Base-by-base conservation (phyloP, 1,284 basidiomycete species). In the Cutaneotrichosporon dermatis region DNA sequence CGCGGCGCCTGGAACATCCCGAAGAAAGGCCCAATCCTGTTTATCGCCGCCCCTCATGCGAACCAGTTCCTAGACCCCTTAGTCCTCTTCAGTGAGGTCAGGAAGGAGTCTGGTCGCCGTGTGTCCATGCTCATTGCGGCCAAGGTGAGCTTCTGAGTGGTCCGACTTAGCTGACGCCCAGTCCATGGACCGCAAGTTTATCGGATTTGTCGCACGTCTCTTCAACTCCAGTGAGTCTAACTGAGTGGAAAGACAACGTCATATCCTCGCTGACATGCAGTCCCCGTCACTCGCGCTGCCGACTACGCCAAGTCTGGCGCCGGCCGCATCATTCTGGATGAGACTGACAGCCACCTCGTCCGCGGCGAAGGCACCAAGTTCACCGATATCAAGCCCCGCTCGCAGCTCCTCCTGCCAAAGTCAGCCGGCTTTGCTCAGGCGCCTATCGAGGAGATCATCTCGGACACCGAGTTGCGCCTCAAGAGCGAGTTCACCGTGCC, bases 11-110 rank as follows among this genome's bases (percentile, higher is more conserved):
- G 90, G 83, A 90, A 97, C 72, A 92, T 99, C 55, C 96, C 96
- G 40, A 83, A 83, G 61, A 84, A 91, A 64, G 96, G 93, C 0
- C 91, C 96, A 6, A 86, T 98, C 66, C 93, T 99, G 71, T 97
- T 99, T 79, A 95, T 96, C 54, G 92, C 85, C 51, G 96, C 92
- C 11, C 96, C 96, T 15, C 96, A 99, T 79, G 88, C 90, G 73
- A 99, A 99, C 77, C 79, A 99, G 90, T 99, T 99, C 78, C 84
- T 99, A 56, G 96, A 99, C 73, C 94, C 96, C 7, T 79, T 99
- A 50, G 82, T 99, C 48, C 81, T 99, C 49, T 87, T 86, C 62
- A 85, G 91, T 54, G 91, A 98, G 78, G 93, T 94, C 7, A 84
- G 88, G 72, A 84, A 88, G 60, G 92, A 96, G 76, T 88, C 89